A percentile compares a stretch with the other conserved stretches of the same genome.
These are phyloP conservation scores for Phytophthora tubulina DNA, from an alignment of 352 stramenopile genomes.

Conservation along the genomic window DNA sequence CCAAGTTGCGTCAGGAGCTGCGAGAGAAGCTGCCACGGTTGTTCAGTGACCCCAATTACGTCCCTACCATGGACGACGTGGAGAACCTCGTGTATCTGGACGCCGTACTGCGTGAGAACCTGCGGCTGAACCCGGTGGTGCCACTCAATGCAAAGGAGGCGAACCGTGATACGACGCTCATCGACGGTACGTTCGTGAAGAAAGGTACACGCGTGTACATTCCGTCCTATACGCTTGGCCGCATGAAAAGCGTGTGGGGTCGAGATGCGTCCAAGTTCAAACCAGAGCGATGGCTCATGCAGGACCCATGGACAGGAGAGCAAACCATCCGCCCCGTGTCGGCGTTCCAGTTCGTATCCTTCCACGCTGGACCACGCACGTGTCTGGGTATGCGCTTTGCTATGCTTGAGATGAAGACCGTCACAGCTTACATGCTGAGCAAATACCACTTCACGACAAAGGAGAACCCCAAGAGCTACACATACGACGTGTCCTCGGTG, in stretches of 20 bases:
- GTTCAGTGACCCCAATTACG: conserved; percentile 40
- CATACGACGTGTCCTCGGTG: conserved; percentile 46
- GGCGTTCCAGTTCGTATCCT: conserved; percentile 48
- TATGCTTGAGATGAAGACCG: conserved; percentile 63
- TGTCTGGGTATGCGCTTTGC: conserved; percentile 54
- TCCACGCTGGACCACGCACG: conserved; percentile 44
- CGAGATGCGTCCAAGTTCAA: conserved; percentile 66
- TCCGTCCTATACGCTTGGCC: conserved; percentile 59
- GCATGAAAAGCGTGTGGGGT: conserved; percentile 62
- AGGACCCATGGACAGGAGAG: conserved; percentile 38
- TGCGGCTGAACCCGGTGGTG: conserved; percentile 73
- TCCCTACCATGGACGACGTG: conserved; percentile 60
- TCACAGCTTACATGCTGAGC: conserved; percentile 43
- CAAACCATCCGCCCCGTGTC: conserved; percentile 42
- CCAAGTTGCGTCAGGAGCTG: conserved; percentile 61
- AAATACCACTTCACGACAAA: conserved; percentile 56
- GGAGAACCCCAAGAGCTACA: conserved; percentile 52
- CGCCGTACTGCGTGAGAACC: conserved; percentile 65
- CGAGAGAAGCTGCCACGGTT: conserved; percentile 45
- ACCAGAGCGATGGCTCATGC: conserved; percentile 68
- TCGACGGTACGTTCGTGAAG: conserved; percentile 64
- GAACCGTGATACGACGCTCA: conserved; percentile 58
- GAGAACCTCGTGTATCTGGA: conserved; percentile 67
- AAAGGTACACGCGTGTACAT: conserved; percentile 67
- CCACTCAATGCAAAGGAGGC: conserved; percentile 67